Evolutionary conservation across 345 rosid species (phyloP).

Genomic region (Populus ilicifolia): DNA sequence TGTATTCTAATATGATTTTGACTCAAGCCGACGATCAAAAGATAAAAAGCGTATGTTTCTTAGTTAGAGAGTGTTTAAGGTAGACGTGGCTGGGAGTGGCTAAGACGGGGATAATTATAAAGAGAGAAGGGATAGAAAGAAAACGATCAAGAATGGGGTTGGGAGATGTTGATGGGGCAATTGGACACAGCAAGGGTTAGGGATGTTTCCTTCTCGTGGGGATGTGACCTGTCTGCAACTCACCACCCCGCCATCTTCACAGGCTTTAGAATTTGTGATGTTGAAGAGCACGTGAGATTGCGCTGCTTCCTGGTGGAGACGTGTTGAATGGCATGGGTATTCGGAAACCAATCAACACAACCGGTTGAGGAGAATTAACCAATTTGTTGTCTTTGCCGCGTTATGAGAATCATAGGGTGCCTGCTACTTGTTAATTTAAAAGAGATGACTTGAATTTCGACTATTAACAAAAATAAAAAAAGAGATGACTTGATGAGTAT

Average conservation of each 20-base stretch:
- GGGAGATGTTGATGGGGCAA: conserved; percentile 45
- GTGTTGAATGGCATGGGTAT: no score
- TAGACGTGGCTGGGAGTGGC: conserved; percentile 13
- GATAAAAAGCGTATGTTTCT: conserved; percentile 6
- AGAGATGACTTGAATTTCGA: no score
- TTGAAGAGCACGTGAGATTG: not conserved
- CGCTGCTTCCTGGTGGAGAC: no score
- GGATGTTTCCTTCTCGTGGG: conserved; percentile 44
- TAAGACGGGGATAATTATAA: conserved; percentile 13
- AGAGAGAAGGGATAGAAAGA: conserved; percentile 4
- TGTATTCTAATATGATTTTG: conserved; percentile 24
- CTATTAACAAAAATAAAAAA: no score
- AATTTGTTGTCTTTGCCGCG: no score
- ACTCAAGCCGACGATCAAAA: conserved; percentile 16
- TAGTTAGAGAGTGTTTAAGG: not conserved
- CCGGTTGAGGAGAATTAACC: no score
- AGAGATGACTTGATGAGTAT: no score
- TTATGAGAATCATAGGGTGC: no score
- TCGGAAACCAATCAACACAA: no score
- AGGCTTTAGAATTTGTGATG: conserved; percentile 18
- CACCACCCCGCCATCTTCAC: conserved; percentile 34
- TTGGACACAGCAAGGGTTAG: conserved; percentile 49
- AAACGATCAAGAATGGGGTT: conserved; percentile 15
- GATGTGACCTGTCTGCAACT: conserved; percentile 51
- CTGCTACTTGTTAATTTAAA: no score